Evolutionary conservation across 208 protist species (phyloP).

Genomic region (Wallacemonas sp.): DNA sequence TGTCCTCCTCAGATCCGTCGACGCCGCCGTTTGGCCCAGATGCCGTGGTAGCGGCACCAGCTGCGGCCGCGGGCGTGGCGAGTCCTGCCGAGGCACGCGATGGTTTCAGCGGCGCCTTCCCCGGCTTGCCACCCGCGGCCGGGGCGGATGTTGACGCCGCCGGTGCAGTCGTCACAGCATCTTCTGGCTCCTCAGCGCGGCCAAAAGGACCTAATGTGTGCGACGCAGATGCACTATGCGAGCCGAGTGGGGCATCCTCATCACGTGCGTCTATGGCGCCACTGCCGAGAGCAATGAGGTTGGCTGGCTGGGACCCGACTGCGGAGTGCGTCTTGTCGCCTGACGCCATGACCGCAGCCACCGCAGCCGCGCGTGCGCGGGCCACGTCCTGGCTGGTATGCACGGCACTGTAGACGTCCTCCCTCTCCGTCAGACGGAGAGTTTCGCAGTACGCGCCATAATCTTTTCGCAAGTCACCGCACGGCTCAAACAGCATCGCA

Average conservation of each 20-base stretch:
- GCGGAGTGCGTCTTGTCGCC: too few species aligned
- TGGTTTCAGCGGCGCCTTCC: neutral
- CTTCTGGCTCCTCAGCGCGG: neutral
- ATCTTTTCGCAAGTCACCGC: constrained; percentile 78
- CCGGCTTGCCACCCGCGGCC: neutral
- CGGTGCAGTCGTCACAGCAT: neutral
- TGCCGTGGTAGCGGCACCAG: neutral
- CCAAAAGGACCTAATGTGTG: constrained; percentile 1
- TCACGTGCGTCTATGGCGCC: neutral
- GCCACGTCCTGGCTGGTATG: constrained; percentile 31
- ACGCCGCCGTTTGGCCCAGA: neutral
- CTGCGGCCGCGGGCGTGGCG: constrained; percentile 7
- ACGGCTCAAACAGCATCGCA: constrained; percentile 86
- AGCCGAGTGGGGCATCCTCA: neutral
- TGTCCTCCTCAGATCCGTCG: neutral
- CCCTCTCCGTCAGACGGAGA: constrained; percentile 75
- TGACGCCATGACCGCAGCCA: neutral
- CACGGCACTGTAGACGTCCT: constrained; percentile 78
- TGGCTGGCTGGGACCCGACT: neutral
- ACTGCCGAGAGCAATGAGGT: neutral
- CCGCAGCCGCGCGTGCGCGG: neutral
- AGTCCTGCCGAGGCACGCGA: too few species aligned
- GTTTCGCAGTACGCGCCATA: constrained; percentile 89
- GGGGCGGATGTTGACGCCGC: neutral
- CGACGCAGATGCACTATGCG: neutral